Evolutionary conservation across 108 stramenopile species (phyloP).

Genomic region (Cyclotella cryptica): DNA sequence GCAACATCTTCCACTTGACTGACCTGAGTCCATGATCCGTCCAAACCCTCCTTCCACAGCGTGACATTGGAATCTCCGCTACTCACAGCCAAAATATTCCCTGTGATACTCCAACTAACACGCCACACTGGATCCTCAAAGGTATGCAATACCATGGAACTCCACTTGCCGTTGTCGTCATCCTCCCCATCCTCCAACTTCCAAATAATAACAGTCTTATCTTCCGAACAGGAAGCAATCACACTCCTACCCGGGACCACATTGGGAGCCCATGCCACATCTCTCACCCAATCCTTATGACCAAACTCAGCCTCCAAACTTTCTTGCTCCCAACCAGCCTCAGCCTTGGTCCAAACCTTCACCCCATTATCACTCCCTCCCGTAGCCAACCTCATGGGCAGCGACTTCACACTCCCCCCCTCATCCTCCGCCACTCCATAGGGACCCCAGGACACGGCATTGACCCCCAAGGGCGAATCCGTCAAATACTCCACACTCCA

Average conservation of each 20-base stretch:
- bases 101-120: slow-evolving; percentile 97
- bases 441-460: slow-evolving; percentile 93
- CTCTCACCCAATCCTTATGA: slow-evolving; percentile 97
- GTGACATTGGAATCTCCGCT: slow-evolving; percentile 94
- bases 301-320: slow-evolving; percentile 30
- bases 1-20: slow-evolving; percentile 63
- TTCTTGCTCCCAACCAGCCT: slow-evolving; percentile 57
- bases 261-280: slow-evolving; percentile 97
- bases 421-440: slow-evolving; percentile 54
- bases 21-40: slow-evolving; percentile 80
- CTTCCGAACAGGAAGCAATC: slow-evolving; percentile 96
- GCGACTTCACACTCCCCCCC: slow-evolving; percentile 25
- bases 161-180: slow-evolving; percentile 68
- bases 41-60: slow-evolving; percentile 93
- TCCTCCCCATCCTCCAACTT: slow-evolving; percentile 59
- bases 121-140: slow-evolving; percentile 98
- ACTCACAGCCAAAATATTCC: slow-evolving; percentile 96
- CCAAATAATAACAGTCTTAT: slow-evolving; percentile 95
- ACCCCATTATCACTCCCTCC: slow-evolving; percentile 96
- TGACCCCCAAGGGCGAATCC: slow-evolving; percentile 87
- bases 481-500: slow-evolving; percentile 83
- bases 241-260: slow-evolving; percentile 88
- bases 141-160: slow-evolving; percentile 71
- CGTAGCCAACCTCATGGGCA: slow-evolving; percentile 85
- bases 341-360: slow-evolving; percentile 85